These are phyloP conservation scores for Talaromyces atroroseus DNA, from an alignment of 2,329 filamentous ascomycete species.

Conservation along the genomic window DNA sequence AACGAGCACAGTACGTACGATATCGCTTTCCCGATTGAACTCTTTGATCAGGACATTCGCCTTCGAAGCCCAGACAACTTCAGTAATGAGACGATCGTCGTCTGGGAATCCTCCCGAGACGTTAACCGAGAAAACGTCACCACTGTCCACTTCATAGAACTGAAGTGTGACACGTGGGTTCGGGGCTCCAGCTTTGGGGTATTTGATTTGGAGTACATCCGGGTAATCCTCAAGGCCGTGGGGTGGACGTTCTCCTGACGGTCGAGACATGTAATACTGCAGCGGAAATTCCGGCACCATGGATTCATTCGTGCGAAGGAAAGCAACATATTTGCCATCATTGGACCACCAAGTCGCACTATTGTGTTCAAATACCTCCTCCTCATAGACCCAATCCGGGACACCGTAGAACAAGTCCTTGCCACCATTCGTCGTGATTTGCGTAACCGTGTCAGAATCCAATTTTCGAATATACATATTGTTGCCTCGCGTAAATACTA, in stretches of 20 bases:
- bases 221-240: conserved; percentile 82
- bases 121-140: conserved; percentile 72
- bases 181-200: conserved; percentile 89
- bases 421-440: conserved; percentile 82
- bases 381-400: conserved; percentile 95
- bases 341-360: conserved; percentile 93
- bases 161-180: conserved; percentile 85
- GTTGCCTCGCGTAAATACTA: conserved; percentile 87
- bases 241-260: conserved; percentile 64
- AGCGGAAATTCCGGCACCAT: conserved; percentile 86
- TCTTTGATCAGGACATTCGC: conserved; percentile 79
- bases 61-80: conserved; percentile 81
- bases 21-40: conserved; percentile 88
- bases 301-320: conserved; percentile 89
- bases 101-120: conserved; percentile 72
- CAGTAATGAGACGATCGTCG: conserved; percentile 82
- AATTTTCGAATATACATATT: conserved; percentile 78
- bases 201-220: conserved; percentile 87
- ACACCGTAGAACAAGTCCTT: conserved; percentile 89
- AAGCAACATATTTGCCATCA: conserved; percentile 83
- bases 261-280: conserved; percentile 85
- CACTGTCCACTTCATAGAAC: conserved; percentile 78
- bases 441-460: conserved; percentile 54
- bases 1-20: conserved; percentile 81
- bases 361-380: conserved; percentile 73